Evolutionary conservation across 2,329 filamentous ascomycete genomes (phyloP).

Genomic region (Coniella lustricola): DNA sequence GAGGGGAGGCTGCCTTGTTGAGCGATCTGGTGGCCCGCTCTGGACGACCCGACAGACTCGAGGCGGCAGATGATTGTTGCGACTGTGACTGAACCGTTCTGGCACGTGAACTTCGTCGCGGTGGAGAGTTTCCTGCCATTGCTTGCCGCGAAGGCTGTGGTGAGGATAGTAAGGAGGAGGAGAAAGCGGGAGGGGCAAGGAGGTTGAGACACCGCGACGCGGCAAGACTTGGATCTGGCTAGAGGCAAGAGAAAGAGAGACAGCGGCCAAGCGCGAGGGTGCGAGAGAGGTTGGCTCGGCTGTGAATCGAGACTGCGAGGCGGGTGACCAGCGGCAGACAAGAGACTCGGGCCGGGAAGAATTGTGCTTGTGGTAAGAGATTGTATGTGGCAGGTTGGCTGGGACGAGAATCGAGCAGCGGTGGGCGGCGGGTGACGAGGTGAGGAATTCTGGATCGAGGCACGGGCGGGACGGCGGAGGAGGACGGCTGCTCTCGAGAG

Average conservation of each 20-base stretch:
- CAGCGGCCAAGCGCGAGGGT: slow-evolving; percentile 11
- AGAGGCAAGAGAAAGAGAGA: slow-evolving; percentile 11
- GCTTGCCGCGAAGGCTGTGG: slow-evolving; percentile 30
- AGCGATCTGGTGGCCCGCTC: slow-evolving; percentile 69
- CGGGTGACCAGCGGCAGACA: neutral
- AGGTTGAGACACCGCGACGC: slow-evolving; percentile 4
- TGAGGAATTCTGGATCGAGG: slow-evolving; percentile 5
- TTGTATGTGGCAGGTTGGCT: neutral
- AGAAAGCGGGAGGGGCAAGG: slow-evolving; percentile 19
- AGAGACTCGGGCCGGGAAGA: neutral
- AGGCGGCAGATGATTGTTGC: slow-evolving; percentile 65
- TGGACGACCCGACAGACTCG: slow-evolving; percentile 66
- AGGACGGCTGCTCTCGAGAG: slow-evolving; percentile 15
- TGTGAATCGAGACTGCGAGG: neutral
- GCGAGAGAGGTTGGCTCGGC: slow-evolving; percentile 17
- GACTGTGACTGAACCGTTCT: slow-evolving; percentile 67
- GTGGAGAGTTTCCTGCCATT: slow-evolving; percentile 56
- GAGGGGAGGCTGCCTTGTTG: slow-evolving; percentile 65
- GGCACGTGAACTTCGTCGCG: slow-evolving; percentile 87
- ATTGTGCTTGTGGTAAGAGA: neutral
- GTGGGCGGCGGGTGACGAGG: slow-evolving; percentile 3
- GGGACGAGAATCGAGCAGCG: neutral
- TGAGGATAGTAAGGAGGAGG: slow-evolving; percentile 24
- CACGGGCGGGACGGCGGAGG: slow-evolving; percentile 9
- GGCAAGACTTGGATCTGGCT: slow-evolving; percentile 2